Conservation (phyloP, 495 filamentous ascomycete species). For the Margaritispora aquatica region DNA sequence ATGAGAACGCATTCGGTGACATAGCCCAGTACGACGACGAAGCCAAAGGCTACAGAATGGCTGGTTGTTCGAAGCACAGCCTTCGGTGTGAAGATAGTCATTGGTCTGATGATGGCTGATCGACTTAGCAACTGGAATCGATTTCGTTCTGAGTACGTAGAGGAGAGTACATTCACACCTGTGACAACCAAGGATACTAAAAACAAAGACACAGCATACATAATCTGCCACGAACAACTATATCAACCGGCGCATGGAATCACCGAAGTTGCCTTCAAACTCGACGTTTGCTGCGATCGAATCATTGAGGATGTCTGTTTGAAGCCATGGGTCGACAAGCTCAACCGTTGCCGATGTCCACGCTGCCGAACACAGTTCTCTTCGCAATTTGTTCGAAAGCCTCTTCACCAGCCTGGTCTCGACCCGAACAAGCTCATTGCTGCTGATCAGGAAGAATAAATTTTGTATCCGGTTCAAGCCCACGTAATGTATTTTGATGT, state of each 20-base stretch:
- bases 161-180: background rate
- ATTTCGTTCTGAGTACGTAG: background rate
- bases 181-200: background rate
- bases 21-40: background rate
- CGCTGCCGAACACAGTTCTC: conserved; percentile 13
- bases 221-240: conserved; percentile 10
- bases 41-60: background rate
- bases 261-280: conserved; percentile 4
- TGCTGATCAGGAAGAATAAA: too few species aligned
- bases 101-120: conserved; percentile 17
- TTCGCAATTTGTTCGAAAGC: background rate
- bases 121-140: conserved; percentile 8
- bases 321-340: background rate
- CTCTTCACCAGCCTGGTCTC: background rate
- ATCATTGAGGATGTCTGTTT: conserved; percentile 11
- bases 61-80: conserved; percentile 8
- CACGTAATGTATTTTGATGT: too few species aligned
- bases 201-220: conserved; percentile 1
- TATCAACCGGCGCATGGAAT: too few species aligned
- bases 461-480: too few species aligned
- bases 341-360: background rate
- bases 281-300: conserved; percentile 12
- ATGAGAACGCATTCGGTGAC: conserved; percentile 5
- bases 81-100: conserved; percentile 15
- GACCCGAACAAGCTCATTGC: background rate